Percentiles rank a stretch among this genome's conserved stretches.
phyloP scores from a whole-genome alignment of 1,284 basidiomycete genomes.

The Meira miltonrushii region DNA sequence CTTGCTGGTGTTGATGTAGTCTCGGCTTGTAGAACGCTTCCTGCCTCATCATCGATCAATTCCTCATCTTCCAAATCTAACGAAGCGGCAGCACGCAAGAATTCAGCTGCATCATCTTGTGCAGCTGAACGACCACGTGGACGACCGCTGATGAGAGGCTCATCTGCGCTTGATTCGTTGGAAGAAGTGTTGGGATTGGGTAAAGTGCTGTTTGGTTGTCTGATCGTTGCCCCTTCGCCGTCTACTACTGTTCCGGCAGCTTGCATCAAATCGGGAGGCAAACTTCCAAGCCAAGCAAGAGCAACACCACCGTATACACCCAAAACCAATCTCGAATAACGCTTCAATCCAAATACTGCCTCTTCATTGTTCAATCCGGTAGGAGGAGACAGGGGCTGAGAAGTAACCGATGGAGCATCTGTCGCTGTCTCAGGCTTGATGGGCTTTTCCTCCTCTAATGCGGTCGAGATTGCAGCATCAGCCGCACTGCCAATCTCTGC shows the following conservation, averaged over 20 bases:
- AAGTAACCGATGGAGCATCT: slow-evolving; percentile 13
- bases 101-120: slow-evolving; percentile 27
- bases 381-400: slow-evolving; percentile 9
- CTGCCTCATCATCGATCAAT: slow-evolving; percentile 10
- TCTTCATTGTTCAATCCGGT: slow-evolving; percentile 25
- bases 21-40: neutral
- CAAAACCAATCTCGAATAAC: slow-evolving; percentile 40
- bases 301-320: slow-evolving; percentile 43
- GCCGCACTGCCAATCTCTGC: slow-evolving; percentile 32
- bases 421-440: slow-evolving; percentile 10
- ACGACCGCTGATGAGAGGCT: neutral
- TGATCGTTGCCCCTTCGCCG: neutral
- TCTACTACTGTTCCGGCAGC: slow-evolving; percentile 3
- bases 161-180: neutral
- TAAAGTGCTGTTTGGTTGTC: neutral
- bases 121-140: neutral
- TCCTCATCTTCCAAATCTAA: slow-evolving; percentile 37
- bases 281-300: slow-evolving; percentile 34
- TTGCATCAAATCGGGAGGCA: slow-evolving; percentile 18
- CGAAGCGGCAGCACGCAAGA: slow-evolving; percentile 28
- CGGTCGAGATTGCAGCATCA: neutral
- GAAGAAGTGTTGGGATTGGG: neutral
- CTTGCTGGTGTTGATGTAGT: neutral
- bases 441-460: neutral
- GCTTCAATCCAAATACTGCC: slow-evolving; percentile 31